These are phyloP conservation scores for Macrocybe gigantea DNA, from an alignment of 768 basidiomycete species.

Conservation along the genomic window DNA sequence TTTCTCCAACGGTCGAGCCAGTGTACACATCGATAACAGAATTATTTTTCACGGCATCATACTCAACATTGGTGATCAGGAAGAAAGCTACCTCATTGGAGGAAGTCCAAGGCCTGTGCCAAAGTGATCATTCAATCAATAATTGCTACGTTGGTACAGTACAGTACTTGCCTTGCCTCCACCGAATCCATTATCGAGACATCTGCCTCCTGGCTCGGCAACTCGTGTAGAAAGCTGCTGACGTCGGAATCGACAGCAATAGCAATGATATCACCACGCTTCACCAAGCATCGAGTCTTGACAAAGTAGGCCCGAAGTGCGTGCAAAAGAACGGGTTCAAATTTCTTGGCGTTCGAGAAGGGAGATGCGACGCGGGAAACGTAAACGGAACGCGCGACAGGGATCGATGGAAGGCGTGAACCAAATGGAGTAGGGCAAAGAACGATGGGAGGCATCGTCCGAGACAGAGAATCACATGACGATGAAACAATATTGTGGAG, in stretches of 20 bases:
- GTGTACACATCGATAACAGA: conserved; percentile 39
- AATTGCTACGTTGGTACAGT: too few species aligned
- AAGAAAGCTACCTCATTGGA: conserved; percentile 64
- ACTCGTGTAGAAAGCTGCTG: conserved; percentile 13
- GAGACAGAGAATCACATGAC: conserved; percentile 14
- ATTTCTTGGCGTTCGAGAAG: conserved; percentile 54
- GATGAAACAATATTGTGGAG: conserved; percentile 44
- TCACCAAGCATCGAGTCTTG: conserved; percentile 47
- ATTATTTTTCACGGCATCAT: conserved; percentile 41
- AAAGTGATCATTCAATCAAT: too few species aligned
- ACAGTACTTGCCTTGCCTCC: too few species aligned
- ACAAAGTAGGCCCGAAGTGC: conserved; percentile 64
- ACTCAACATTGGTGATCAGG: conserved; percentile 70
- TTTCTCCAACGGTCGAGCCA: conserved; percentile 54
- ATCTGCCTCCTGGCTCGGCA: background rate
- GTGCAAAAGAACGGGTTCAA: conserved; percentile 56
- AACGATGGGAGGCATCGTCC: conserved; percentile 18
- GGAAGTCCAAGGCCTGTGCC: conserved; percentile 6
- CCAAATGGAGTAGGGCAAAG: conserved; percentile 59
- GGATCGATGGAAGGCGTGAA: conserved; percentile 50
- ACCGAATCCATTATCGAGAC: too few species aligned
- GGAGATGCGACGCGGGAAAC: conserved; percentile 81
- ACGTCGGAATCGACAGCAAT: conserved; percentile 55
- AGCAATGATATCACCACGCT: conserved; percentile 69
- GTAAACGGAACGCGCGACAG: conserved; percentile 63